These are phyloP conservation scores for Coemansia sp. DNA, from an alignment of 192 early-diverging fungal genomes.

Conservation along the genomic window DNA sequence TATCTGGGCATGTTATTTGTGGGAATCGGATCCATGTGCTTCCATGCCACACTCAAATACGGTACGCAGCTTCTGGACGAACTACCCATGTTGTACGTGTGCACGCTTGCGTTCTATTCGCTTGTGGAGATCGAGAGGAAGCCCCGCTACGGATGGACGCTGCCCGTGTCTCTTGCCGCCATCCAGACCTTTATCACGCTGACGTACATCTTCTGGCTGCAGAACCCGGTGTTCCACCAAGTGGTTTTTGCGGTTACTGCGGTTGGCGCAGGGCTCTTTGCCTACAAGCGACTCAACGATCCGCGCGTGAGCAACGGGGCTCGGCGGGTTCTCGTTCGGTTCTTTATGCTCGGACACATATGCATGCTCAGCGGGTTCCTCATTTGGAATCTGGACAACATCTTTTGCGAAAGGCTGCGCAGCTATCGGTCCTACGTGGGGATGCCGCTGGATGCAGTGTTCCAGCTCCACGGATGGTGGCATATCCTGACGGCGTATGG, in stretches of 20 bases:
- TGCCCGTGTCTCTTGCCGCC: constrained; percentile 42
- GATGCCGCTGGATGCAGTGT: constrained; percentile 52
- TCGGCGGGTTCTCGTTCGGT: constrained; percentile 33
- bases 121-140: constrained; percentile 55
- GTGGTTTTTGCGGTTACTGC: constrained; percentile 59
- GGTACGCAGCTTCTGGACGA: constrained; percentile 76
- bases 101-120: constrained; percentile 54
- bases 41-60: constrained; percentile 75
- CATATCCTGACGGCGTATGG: constrained; percentile 64
- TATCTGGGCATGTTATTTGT: constrained; percentile 63
- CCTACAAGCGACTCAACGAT: constrained; percentile 48
- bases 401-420: constrained; percentile 62
- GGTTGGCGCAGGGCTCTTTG: constrained; percentile 44
- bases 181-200: constrained; percentile 57
- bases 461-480: constrained; percentile 68
- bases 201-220: constrained; percentile 60
- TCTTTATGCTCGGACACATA: constrained; percentile 53
- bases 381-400: constrained; percentile 81
- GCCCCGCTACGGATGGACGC: constrained; percentile 24
- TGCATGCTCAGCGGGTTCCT: constrained; percentile 58
- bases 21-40: constrained; percentile 68
- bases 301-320: constrained; percentile 32
- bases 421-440: constrained; percentile 50
- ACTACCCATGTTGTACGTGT: constrained; percentile 71
- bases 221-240: constrained; percentile 73